Conservation (phyloP, 148 eudicot species). For the Chenopodium berlandieri region DNA sequence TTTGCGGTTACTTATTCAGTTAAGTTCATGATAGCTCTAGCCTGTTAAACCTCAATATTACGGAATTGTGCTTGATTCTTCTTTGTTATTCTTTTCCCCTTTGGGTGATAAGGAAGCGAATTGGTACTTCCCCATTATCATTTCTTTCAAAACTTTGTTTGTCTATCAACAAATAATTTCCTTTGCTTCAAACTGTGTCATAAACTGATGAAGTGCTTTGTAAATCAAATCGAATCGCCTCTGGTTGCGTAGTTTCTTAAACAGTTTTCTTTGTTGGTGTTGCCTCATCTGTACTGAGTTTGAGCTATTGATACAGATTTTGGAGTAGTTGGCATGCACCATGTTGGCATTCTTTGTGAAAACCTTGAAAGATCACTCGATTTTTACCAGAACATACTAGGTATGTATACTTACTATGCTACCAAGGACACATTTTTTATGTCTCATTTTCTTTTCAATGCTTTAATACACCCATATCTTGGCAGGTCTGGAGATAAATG, state of each 20-base stretch:
- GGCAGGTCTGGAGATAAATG: conserved; percentile 85
- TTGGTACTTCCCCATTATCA: not conserved
- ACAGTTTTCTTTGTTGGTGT: not conserved
- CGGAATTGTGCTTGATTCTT: too few species aligned
- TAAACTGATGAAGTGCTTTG: not conserved
- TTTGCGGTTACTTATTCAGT: not conserved
- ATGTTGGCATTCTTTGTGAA: conserved; percentile 89
- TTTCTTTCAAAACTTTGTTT: not conserved
- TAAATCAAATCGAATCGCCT: not conserved
- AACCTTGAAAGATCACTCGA: conserved; percentile 91
- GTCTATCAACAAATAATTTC: not conserved
- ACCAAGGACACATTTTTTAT: not conserved
- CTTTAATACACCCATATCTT: not conserved
- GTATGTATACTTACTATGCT: conserved; percentile 34
- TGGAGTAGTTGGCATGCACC: conserved; percentile 90
- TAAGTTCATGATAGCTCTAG: too few species aligned
- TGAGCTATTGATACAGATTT: conserved; percentile 49
- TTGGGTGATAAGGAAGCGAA: too few species aligned
- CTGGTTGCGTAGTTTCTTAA: not conserved
- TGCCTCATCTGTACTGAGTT: not conserved
- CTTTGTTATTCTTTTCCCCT: too few species aligned
- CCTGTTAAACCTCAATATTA: too few species aligned
- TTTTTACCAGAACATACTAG: conserved; percentile 87
- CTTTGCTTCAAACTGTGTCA: not conserved
- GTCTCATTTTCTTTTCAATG: not conserved